Evolutionary conservation across 768 basidiomycete genomes (phyloP), one percentile per base, ranked within the genome.

Genomic region (Pholiota conissans): DNA sequence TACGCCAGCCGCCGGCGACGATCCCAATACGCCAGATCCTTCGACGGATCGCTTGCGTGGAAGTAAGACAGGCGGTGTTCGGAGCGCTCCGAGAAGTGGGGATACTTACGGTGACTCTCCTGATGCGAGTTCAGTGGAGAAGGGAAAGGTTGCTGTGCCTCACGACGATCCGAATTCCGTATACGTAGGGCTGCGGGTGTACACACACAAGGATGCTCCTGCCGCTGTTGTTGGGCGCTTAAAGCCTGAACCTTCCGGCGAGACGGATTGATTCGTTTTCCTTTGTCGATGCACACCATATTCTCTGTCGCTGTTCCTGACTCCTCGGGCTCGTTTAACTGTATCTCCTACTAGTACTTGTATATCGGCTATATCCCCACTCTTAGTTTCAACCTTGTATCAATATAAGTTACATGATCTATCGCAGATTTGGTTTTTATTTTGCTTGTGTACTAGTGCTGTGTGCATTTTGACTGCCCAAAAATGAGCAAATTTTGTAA

Each of bases 131-230:
- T 29, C 51, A 22, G 32, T 50, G 13, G 61, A 63, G 54, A 65
- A 62, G 29, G 63, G 65, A 3, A 69, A 69, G 56, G 62, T 67
- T 26, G 24, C 40, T 1, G 64, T 72, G 45, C 62, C 56, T 37
- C 70, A 66, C 16, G 68, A 69, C 7, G 67, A 73, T 27, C 68
- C 78, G 8, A 74, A 80, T 59, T 72, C 75, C 6, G 71, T 82
- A 1, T 74, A 69, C 68, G 66, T 70, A 57, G 78, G 66, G 32
- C 69, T 69, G 65, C 74, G 72, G 67, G 78, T 76, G 63, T 78
- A 78, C 57, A 75, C 76, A 63, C 60, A 79, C 69, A 68, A 81
- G 71, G 79, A 79, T 70, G 62, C 76, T 66, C 63, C 72, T 65
- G 73, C 68, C 9, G 60, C 63, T 8, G 67, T 77, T 9, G 64